phyloP scores from a whole-genome alignment of 2,329 filamentous ascomycete genomes.

The Trichoderma sp. region DNA sequence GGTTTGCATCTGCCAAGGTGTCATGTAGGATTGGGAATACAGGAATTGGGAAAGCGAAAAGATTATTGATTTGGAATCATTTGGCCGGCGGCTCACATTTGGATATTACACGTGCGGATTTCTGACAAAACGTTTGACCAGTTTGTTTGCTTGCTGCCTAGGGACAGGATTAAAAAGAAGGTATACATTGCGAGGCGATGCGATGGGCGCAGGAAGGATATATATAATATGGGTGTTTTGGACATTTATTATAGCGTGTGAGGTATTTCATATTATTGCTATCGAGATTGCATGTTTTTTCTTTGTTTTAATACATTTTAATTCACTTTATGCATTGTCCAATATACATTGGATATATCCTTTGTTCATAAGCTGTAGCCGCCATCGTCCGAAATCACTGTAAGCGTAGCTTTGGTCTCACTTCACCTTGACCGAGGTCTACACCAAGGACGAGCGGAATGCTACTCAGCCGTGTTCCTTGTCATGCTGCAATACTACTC shows the following conservation, averaged over 20 bases:
- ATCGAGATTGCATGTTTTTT: background rate
- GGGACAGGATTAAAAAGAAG: background rate
- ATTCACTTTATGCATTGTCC: background rate
- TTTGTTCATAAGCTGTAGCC: background rate
- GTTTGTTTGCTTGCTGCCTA: background rate
- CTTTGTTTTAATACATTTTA: background rate
- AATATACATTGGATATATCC: background rate
- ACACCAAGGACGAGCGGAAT: background rate
- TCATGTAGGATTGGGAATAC: background rate
- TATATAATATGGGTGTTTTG: background rate
- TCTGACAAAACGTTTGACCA: background rate
- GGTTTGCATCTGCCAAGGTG: background rate
- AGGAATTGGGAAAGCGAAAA: background rate
- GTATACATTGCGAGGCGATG: background rate
- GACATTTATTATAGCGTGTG: background rate
- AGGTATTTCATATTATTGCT: background rate
- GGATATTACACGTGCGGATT: background rate
- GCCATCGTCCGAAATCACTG: background rate
- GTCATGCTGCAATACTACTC: background rate
- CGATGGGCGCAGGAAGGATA: background rate
- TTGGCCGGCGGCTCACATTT: background rate
- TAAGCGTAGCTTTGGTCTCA: background rate
- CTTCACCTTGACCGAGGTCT: background rate
- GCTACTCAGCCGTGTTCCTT: background rate
- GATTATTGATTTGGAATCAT: background rate